Evolutionary conservation across 1,284 basidiomycete genomes (phyloP).

Genomic region (Cerrena zonata): DNA sequence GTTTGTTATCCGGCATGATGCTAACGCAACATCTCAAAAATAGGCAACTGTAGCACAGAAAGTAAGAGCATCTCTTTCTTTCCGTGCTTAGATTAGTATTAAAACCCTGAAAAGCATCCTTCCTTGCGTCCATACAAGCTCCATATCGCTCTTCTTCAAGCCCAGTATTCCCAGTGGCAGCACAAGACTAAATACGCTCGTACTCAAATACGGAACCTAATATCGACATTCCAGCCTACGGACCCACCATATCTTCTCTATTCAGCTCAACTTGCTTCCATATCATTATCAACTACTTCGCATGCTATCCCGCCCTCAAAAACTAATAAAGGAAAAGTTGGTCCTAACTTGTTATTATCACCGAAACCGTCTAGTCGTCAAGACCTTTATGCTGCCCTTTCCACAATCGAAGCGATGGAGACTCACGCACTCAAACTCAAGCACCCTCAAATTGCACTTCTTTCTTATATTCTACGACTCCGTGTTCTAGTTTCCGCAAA

Average conservation of each 20-base stretch:
- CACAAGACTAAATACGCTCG: slow-evolving; percentile 56
- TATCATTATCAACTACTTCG: slow-evolving; percentile 36
- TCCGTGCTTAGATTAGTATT: not conserved
- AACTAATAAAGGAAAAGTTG: slow-evolving; percentile 4
- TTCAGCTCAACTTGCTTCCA: slow-evolving; percentile 46
- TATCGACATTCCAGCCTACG: slow-evolving; percentile 48
- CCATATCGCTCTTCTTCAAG: slow-evolving; percentile 53
- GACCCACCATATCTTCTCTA: slow-evolving; percentile 53
- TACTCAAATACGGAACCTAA: slow-evolving; percentile 46
- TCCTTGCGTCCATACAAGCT: slow-evolving; percentile 53
- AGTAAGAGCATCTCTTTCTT: slow-evolving; percentile 28
- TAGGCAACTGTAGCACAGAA: slow-evolving; percentile 61
- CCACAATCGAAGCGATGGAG: slow-evolving; percentile 39
- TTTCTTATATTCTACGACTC: slow-evolving; percentile 46
- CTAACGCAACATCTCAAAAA: slow-evolving; percentile 1
- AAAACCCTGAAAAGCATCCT: slow-evolving; percentile 41
- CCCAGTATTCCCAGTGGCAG: slow-evolving; percentile 47
- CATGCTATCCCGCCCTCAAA: slow-evolving; percentile 10
- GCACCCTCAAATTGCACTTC: slow-evolving; percentile 41
- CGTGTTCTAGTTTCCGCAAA: slow-evolving; percentile 46
- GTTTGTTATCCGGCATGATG: not conserved
- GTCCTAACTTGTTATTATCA: slow-evolving; percentile 10
- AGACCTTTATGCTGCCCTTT: slow-evolving; percentile 37
- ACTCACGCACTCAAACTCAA: slow-evolving; percentile 32
- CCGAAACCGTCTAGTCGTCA: slow-evolving; percentile 24